Evolutionary conservation across 306 rosid genomes (phyloP).

Genomic region (Casuarina glauca): DNA sequence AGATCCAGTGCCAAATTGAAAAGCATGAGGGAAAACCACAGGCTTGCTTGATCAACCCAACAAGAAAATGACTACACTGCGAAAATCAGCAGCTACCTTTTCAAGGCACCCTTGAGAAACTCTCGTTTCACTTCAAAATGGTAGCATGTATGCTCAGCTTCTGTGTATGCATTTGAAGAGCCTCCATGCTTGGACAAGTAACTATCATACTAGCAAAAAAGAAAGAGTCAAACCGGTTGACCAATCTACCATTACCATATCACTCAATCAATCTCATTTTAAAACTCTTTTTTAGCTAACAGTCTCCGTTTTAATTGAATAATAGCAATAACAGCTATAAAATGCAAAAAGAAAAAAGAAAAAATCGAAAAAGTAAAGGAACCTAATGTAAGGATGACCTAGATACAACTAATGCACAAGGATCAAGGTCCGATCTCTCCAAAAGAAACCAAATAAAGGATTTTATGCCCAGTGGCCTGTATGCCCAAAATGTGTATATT

Average conservation of each 20-base stretch:
- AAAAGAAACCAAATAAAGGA: background rate
- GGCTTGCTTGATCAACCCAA: slow-evolving; percentile 23
- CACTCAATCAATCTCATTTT: slow-evolving; percentile 13
- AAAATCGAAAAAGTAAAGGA: background rate
- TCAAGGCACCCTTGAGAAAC: slow-evolving; percentile 83
- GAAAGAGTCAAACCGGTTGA: slow-evolving; percentile 44
- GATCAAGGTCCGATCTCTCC: background rate
- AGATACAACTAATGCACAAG: background rate
- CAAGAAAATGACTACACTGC: slow-evolving; percentile 19
- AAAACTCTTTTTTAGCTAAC: background rate
- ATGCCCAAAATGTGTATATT: background rate
- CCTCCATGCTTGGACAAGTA: slow-evolving; percentile 99
- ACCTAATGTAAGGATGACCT: background rate
- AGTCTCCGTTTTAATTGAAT: slow-evolving; percentile 14
- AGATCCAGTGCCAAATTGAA: slow-evolving; percentile 21
- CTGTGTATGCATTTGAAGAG: slow-evolving; percentile 92
- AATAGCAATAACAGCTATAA: slow-evolving; percentile 7
- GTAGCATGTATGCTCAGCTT: slow-evolving; percentile 92
- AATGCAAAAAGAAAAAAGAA: slow-evolving; percentile 9
- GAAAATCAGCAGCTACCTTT: slow-evolving; percentile 56
- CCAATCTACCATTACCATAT: slow-evolving; percentile 25
- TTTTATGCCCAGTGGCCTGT: background rate
- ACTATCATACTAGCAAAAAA: slow-evolving; percentile 81
- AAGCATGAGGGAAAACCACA: slow-evolving; percentile 23
- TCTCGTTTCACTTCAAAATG: slow-evolving; percentile 94